Evolutionary conservation across 805 yeast species (phyloP).

Genomic region (Pichia rugopelliculosa): DNA sequence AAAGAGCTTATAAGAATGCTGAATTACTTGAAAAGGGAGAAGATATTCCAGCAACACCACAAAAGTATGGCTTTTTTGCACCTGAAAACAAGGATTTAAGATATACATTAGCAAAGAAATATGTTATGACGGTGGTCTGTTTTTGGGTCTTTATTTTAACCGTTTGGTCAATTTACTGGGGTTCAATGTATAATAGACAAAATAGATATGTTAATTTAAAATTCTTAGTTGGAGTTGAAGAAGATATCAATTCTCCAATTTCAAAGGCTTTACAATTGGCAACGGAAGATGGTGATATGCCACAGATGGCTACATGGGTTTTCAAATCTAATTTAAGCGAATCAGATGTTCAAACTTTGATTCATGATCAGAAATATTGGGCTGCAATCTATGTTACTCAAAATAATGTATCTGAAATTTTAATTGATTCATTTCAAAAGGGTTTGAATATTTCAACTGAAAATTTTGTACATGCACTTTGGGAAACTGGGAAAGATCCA

Average conservation of each 20-base stretch:
- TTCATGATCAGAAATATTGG: constrained; percentile 59
- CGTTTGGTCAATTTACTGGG: constrained; percentile 44
- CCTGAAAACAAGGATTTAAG: constrained; percentile 12
- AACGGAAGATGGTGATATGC: constrained; percentile 10
- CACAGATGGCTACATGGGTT: constrained; percentile 31
- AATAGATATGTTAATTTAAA: constrained; percentile 28
- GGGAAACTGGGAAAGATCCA: constrained; percentile 62
- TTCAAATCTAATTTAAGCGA: constrained; percentile 23
- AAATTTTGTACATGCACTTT: constrained; percentile 27
- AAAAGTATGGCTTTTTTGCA: constrained; percentile 15
- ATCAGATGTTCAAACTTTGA: constrained; percentile 34
- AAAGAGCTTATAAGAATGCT: constrained; percentile 1
- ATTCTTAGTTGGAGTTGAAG: constrained; percentile 35
- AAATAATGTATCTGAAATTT: constrained; percentile 35
- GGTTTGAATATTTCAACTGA: constrained; percentile 27
- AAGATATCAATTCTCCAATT: constrained; percentile 24
- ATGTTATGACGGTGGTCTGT: constrained; percentile 12
- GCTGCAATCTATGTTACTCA: constrained; percentile 45
- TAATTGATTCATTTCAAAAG: constrained; percentile 33
- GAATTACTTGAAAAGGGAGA: constrained; percentile 4
- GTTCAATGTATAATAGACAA: constrained; percentile 31
- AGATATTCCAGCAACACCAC: constrained; percentile 1
- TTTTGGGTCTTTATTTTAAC: constrained; percentile 33
- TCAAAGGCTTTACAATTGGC: constrained; percentile 25
- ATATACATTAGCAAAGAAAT: constrained; percentile 12